Base-by-base conservation (phyloP, 169 alveolate species). In the Cryptosporidium parvum region DNA sequence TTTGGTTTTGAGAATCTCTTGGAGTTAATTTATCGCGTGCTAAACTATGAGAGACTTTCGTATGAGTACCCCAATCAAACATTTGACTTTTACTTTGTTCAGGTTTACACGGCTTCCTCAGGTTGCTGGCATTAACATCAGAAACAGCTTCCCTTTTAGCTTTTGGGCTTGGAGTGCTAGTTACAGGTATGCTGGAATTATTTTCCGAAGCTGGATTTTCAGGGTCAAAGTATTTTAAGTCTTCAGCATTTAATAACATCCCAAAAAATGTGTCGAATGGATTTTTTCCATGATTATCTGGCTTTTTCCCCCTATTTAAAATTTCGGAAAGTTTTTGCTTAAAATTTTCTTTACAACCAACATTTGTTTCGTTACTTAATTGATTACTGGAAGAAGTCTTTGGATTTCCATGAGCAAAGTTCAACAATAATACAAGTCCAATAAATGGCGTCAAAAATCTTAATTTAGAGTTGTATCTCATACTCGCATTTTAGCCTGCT, bases 401-500 rank as follows among this genome's bases (percentile, higher is more conserved):
- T 4, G 21, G 67, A 56, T 6, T 56, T 26, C 23, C 14, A 2
- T 56, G 35, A 21, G 26, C 18, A 56, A 10, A 56, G 67, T 12
- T 12, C 31, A 23, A 48, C 12, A 51, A 35, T 52, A 51, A 48
- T 16, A 71, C 7, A 10, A 35, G 33, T 3, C 53, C 39, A 56
- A 71, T 51, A 48, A 51, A 26, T 12, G 48, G 51, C 31, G 42
- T 51, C 2, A 31, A 51, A 26, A 65, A 37, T n/a, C 72, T 37
- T n/a, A 37, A 35, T 31, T 65, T 65, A 31, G 16, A 71, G 18
- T 56, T 52, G 67, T 71, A 71, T 71, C 85, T 71, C 85, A 71
- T 71, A 71, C 85, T 71, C 69, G 85, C 85, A 71, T 71, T 52
- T 51, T 71, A 71, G 21, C 67, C 48, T 69, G 51, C 59, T 69